Evolutionary conservation across 495 filamentous ascomycete genomes (phyloP).

Genomic region (Tuber melanosporum): DNA sequence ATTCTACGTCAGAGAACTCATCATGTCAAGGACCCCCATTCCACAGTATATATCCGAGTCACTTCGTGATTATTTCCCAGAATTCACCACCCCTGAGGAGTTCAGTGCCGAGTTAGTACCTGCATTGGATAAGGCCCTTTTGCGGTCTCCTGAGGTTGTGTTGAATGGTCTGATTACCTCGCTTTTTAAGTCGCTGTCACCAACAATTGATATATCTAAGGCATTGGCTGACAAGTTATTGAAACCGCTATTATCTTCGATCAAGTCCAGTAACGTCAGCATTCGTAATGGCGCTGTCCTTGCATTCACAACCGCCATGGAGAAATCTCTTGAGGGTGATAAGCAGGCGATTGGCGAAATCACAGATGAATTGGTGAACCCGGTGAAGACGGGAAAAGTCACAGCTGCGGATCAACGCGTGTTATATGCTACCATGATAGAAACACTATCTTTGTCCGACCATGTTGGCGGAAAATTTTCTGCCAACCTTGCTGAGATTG

Average conservation of each 20-base stretch:
- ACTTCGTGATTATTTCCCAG: conserved; percentile 73
- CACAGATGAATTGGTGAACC: conserved; percentile 65
- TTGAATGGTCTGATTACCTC: conserved; percentile 66
- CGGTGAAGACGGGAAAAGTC: conserved; percentile 73
- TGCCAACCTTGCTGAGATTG: conserved; percentile 55
- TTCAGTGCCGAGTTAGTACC: conserved; percentile 69
- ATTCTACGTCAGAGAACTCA: conserved; percentile 78
- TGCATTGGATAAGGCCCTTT: conserved; percentile 74
- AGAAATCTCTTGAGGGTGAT: conserved; percentile 51
- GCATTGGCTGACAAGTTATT: conserved; percentile 61
- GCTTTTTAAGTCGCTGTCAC: conserved; percentile 61
- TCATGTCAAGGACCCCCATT: conserved; percentile 67
- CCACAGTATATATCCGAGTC: conserved; percentile 65
- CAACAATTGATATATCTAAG: conserved; percentile 67
- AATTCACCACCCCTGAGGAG: conserved; percentile 69
- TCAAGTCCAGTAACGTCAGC: conserved; percentile 75
- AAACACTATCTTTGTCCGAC: conserved; percentile 52
- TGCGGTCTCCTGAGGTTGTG: conserved; percentile 85
- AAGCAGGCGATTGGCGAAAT: conserved; percentile 55
- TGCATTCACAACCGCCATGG: conserved; percentile 60
- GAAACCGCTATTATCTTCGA: conserved; percentile 76
- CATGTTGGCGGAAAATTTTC: conserved; percentile 60
- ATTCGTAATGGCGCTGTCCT: conserved; percentile 69
- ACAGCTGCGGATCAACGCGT: conserved; percentile 73
- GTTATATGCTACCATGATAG: conserved; percentile 70